Evolutionary conservation across 345 rosid species (phyloP).

Genomic region (Populus ilicifolia): DNA sequence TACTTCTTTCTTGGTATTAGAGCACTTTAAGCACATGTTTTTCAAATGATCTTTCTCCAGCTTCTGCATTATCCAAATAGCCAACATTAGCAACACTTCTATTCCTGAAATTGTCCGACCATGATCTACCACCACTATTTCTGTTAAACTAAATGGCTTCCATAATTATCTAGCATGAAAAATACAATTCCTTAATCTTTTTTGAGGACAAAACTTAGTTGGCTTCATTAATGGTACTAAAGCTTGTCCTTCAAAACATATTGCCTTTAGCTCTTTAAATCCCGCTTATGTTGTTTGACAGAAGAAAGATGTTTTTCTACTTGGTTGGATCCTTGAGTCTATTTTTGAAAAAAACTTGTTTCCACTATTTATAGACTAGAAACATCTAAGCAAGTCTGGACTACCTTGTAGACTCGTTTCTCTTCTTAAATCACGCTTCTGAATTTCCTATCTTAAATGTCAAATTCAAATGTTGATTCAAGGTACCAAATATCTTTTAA

Average conservation of each 20-base stretch:
- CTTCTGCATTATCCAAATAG: too few relatives aligned
- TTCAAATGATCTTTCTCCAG: too few relatives aligned
- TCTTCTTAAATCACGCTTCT: not conserved
- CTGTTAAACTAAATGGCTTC: not conserved
- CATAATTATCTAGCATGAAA: not conserved
- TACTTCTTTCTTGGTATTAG: too few relatives aligned
- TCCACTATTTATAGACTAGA: not conserved
- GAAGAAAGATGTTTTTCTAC: not conserved
- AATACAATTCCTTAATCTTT: too few relatives aligned
- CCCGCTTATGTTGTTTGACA: fast-evolving
- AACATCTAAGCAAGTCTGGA: not conserved
- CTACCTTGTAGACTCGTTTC: not conserved
- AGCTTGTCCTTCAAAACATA: not conserved
- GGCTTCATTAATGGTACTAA: not conserved
- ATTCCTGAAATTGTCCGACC: too few relatives aligned
- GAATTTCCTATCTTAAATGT: not conserved
- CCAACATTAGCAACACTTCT: too few relatives aligned
- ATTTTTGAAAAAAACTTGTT: too few relatives aligned
- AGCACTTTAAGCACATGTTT: too few relatives aligned
- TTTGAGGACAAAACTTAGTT: too few relatives aligned
- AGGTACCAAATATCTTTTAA: not conserved
- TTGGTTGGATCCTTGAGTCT: not conserved
- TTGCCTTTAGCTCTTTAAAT: not conserved
- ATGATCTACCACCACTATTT: not conserved
- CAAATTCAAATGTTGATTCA: too few relatives aligned